phyloP scores from a whole-genome alignment of 2,329 filamentous ascomycete species.

The Ascochyta lentis region DNA sequence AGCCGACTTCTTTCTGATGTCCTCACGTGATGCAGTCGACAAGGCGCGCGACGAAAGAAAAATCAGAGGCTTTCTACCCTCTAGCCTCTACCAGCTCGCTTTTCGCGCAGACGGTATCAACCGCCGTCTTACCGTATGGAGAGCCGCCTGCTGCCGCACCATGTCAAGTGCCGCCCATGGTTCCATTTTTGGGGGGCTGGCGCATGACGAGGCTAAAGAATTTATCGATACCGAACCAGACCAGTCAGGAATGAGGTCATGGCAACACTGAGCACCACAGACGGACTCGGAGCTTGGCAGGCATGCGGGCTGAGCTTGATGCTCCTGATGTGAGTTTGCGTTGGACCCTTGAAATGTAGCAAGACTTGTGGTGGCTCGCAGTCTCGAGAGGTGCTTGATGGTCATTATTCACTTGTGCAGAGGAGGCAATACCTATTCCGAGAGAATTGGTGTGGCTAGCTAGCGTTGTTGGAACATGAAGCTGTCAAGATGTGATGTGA shows the following conservation, averaged over 20 bases:
- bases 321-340: constrained; percentile 1
- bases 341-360: background rate
- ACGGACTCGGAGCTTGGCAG: constrained; percentile 3
- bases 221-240: background rate
- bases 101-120: background rate
- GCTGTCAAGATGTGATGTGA: constrained; percentile 12
- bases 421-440: background rate
- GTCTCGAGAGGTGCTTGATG: background rate
- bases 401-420: background rate
- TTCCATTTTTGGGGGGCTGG: background rate
- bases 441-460: background rate
- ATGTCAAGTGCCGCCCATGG: constrained; percentile 3
- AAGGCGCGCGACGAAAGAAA: background rate
- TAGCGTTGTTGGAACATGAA: constrained; percentile 3
- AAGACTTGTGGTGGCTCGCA: background rate
- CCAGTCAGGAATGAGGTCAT: constrained; percentile 11
- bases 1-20: too few relatives aligned
- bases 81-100: background rate
- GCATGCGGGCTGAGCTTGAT: constrained; percentile 11
- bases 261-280: background rate
- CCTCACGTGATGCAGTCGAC: background rate
- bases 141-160: constrained; percentile 9
- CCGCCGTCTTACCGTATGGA: background rate
- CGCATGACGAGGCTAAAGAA: constrained; percentile 1
- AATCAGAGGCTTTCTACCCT: background rate